Conservation (phyloP, 441 rosid species). For the Isatis lusitanica region DNA sequence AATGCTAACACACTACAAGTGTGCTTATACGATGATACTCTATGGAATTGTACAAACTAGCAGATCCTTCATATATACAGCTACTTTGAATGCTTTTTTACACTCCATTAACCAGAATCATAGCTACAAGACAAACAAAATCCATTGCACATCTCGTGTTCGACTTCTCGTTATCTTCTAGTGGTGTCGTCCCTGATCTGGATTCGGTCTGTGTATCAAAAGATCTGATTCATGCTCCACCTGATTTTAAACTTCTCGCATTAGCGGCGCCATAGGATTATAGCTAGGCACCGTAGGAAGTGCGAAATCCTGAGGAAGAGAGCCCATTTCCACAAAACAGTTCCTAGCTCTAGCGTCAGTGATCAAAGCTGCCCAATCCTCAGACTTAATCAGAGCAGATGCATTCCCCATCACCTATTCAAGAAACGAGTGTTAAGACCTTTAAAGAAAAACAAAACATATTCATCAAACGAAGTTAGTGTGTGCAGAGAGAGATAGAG, state of each 20-base stretch:
- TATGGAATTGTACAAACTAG: no score
- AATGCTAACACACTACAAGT: neutral
- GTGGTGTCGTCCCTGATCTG: slow-evolving; percentile 59
- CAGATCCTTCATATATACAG: no score
- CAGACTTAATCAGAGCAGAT: slow-evolving; percentile 75
- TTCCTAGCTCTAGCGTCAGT: slow-evolving; percentile 84
- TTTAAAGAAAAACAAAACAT: neutral
- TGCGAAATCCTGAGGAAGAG: slow-evolving; percentile 73
- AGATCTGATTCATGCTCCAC: slow-evolving; percentile 71
- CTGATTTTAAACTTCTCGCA: slow-evolving; percentile 58
- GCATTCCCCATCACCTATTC: slow-evolving; percentile 97
- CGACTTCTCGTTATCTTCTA: slow-evolving; percentile 58
- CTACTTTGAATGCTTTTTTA: no score
- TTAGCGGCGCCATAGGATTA: slow-evolving; percentile 57
- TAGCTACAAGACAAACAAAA: no score
- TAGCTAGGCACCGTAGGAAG: slow-evolving; percentile 50
- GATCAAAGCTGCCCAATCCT: slow-evolving; percentile 95
- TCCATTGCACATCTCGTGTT: no score
- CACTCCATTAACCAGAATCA: no score
- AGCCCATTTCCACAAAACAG: slow-evolving; percentile 89
- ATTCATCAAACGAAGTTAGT: neutral
- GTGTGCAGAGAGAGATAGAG: slow-evolving; percentile 36
- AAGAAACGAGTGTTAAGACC: neutral
- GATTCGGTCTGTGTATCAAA: slow-evolving; percentile 58
- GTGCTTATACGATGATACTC: no score